Evolutionary conservation across 2,329 filamentous ascomycete species (phyloP).

Genomic region (Pseudogymnoascus sp.): DNA sequence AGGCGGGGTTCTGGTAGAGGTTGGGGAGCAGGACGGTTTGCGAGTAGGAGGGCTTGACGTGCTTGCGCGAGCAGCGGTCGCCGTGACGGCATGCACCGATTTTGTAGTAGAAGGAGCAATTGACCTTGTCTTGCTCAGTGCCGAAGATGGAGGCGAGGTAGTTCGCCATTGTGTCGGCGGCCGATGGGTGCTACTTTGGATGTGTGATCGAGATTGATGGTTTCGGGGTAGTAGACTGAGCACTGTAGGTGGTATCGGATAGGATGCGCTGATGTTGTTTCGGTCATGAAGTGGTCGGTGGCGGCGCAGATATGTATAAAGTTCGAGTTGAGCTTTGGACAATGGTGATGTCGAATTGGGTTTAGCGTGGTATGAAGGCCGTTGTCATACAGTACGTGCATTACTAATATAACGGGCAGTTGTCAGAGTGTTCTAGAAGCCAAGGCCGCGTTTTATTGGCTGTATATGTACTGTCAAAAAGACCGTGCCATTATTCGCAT

Average conservation of each 20-base stretch:
- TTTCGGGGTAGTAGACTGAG: neutral
- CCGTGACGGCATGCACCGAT: conserved; percentile 98
- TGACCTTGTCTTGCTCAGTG: conserved; percentile 98
- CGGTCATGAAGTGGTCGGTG: neutral
- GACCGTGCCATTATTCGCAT: neutral
- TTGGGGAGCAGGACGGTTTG: conserved; percentile 98
- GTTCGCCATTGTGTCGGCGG: conserved; percentile 66
- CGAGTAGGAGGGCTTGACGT: conserved; percentile 97
- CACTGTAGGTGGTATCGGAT: neutral
- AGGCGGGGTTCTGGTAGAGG: conserved; percentile 97
- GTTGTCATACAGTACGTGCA: neutral
- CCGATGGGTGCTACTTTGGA: neutral
- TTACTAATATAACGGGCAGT: conserved; percentile 2
- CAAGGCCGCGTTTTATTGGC: neutral
- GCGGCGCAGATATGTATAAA: conserved; percentile 8
- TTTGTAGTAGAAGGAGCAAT: conserved; percentile 99
- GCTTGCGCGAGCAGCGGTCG: conserved; percentile 95
- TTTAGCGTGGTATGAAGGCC: neutral
- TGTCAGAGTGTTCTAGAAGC: neutral
- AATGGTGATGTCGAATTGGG: neutral
- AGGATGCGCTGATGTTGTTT: neutral
- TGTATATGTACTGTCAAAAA: neutral
- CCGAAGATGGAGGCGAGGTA: conserved; percentile 99
- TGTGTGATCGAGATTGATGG: neutral
- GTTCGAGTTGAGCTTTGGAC: conserved; percentile 5